phyloP scores from a whole-genome alignment of 1,284 basidiomycete genomes.

The Phellinidium pouzarii region DNA sequence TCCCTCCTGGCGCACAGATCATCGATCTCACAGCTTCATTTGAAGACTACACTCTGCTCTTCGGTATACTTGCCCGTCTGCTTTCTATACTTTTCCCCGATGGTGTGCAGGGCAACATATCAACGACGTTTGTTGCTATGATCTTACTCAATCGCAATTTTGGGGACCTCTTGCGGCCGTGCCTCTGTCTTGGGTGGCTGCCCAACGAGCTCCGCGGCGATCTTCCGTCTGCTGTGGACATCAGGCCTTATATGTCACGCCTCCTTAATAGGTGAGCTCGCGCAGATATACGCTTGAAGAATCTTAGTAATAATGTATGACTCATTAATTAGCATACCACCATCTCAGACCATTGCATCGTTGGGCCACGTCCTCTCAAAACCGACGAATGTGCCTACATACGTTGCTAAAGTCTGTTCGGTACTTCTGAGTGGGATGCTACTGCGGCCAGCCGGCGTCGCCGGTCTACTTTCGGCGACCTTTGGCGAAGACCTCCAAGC shows the following conservation, averaged over 20 bases:
- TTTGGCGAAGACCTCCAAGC: slow-evolving; percentile 53
- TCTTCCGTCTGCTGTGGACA: background rate
- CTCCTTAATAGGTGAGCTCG: slow-evolving; percentile 45
- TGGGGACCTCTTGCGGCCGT: slow-evolving; percentile 49
- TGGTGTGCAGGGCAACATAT: slow-evolving; percentile 37
- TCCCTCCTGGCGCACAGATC: slow-evolving; percentile 23
- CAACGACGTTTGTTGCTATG: slow-evolving; percentile 55
- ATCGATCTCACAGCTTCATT: slow-evolving; percentile 33
- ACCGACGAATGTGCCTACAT: slow-evolving; percentile 33
- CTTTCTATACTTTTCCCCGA: slow-evolving; percentile 45
- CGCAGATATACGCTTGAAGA: slow-evolving; percentile 11
- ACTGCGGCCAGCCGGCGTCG: slow-evolving; percentile 58
- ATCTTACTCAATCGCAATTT: slow-evolving; percentile 52
- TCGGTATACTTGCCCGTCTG: slow-evolving; percentile 35
- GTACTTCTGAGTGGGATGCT: slow-evolving; percentile 61
- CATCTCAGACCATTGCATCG: slow-evolving; percentile 57
- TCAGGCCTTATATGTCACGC: slow-evolving; percentile 39
- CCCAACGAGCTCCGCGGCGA: slow-evolving; percentile 28
- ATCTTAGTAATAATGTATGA: slow-evolving; percentile 17
- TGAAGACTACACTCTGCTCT: slow-evolving; percentile 36
- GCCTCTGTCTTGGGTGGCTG: slow-evolving; percentile 63
- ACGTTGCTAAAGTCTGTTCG: slow-evolving; percentile 52
- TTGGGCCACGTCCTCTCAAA: slow-evolving; percentile 51
- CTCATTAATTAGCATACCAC: slow-evolving; percentile 46
- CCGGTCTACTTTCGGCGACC: slow-evolving; percentile 57